Base-by-base conservation (phyloP, 164 flowering plant species). In the Euptelea pleiosperma region DNA sequence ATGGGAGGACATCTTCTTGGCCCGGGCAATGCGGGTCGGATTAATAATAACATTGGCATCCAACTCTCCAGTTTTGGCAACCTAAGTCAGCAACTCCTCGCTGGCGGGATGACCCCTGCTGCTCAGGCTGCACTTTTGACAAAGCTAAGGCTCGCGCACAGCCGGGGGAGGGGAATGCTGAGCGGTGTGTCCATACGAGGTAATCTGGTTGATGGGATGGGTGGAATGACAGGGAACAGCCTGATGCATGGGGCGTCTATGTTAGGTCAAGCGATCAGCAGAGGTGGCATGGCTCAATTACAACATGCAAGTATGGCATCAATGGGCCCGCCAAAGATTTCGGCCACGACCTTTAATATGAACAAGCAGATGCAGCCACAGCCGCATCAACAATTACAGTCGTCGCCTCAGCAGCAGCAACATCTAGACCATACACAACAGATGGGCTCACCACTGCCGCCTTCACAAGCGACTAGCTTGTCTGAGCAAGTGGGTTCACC, bases 291-390 rank as follows among this genome's bases (percentile, higher is more conserved):
- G 42, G 28, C 28, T 35, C 41, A 53, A 10, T 53, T 53, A 4
- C 57, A 53, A 35, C n/a, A n/a, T n/a, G n/a, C n/a, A n/a, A n/a
- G n/a, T n/a, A n/a, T n/a, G n/a, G n/a, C n/a, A n/a, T n/a, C n/a
- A n/a, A n/a, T n/a, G n/a, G n/a, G n/a, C n/a, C n/a, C n/a, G n/a
- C 50, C 50, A 33, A 56, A 6, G 28, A 2, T 40, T 51, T 48
- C 39, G 8, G 44, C 22, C 43, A 15, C 26, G 15, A 49, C 33
- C 8, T n/a, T 19, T 24, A 57, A 39, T 7, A 29, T 47, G 26
- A 64, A 15, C 49, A 50, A 63, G 39, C 64, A 62, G 51, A 60
- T 28, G 43, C 58, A n/a, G 29, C 65, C 42, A 14, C 44, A 33
- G 18, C 24, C 12, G 34, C 63, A 58, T 2, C 63, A 50, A 30